phyloP scores from a whole-genome alignment of 78 protist species.

The Monosiga brevicollis region DNA sequence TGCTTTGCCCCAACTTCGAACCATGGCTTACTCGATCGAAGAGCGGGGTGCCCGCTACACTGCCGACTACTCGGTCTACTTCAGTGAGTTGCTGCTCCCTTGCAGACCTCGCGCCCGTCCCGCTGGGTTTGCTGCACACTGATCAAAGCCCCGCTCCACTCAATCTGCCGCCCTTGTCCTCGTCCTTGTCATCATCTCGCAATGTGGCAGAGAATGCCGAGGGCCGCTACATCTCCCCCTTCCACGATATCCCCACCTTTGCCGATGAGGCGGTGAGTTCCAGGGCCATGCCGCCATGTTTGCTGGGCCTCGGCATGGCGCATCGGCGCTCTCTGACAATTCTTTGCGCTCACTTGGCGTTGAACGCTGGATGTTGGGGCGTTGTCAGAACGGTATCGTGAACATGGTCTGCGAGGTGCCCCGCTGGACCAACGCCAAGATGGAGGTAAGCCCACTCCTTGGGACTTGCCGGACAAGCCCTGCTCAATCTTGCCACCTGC shows the following conservation, averaged over 20 bases:
- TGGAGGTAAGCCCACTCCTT: conserved; percentile 49
- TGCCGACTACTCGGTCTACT: conserved; percentile 20
- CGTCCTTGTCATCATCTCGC: background rate
- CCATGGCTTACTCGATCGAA: background rate
- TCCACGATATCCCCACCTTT: conserved; percentile 72
- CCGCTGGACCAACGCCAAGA: conserved; percentile 68
- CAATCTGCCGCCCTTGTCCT: background rate
- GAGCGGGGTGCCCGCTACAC: conserved; percentile 6
- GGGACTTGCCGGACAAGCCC: background rate
- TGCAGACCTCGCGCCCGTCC: background rate
- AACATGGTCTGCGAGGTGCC: conserved; percentile 76
- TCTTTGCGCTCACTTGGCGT: no score
- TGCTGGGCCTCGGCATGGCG: no score
- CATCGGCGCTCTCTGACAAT: no score
- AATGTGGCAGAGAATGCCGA: conserved; percentile 10
- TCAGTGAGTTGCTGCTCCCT: background rate
- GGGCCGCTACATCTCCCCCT: conserved; percentile 48
- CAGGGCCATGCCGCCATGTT: no score
- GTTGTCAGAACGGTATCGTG: conserved; percentile 14
- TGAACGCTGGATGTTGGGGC: no score
- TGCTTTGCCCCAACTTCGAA: no score
- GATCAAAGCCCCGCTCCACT: background rate
- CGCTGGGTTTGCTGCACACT: background rate
- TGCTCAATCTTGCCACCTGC: background rate
- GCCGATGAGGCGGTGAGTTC: conserved; percentile 13